These are phyloP conservation scores for Psilocybe mexicana DNA, from an alignment of 1,284 basidiomycete genomes.

Conservation along the genomic window DNA sequence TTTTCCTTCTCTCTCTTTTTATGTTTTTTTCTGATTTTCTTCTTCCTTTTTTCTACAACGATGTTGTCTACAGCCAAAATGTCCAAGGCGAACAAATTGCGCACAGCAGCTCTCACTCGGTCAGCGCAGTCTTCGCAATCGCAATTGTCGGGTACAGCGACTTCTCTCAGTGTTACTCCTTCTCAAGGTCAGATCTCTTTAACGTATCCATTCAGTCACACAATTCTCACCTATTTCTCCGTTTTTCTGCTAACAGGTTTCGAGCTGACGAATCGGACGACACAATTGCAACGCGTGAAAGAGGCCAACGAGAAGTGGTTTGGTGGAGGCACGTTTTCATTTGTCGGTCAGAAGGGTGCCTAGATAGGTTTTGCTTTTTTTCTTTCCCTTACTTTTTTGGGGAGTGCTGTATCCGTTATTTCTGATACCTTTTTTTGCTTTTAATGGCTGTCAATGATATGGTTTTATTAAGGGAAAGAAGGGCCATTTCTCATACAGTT, in stretches of 20 bases:
- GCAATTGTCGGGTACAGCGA: conserved; percentile 83
- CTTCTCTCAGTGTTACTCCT: conserved; percentile 92
- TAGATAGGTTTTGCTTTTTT: conserved; percentile 13
- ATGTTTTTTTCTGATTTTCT: conserved; percentile 6
- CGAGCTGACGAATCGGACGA: conserved; percentile 85
- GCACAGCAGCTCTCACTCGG: conserved; percentile 80
- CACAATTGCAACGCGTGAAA: conserved; percentile 78
- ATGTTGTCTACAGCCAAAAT: conserved; percentile 72
- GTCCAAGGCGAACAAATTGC: conserved; percentile 93
- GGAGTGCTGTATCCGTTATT: not conserved
- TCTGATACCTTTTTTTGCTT: not conserved
- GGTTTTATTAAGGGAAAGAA: no score
- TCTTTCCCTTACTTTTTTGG: no score
- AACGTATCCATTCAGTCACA: conserved; percentile 1
- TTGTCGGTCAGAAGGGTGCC: conserved; percentile 68
- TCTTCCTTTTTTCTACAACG: not conserved
- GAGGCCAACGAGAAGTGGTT: conserved; percentile 96
- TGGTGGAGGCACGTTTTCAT: conserved; percentile 81
- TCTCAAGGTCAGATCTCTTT: conserved; percentile 73
- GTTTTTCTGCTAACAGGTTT: conserved; percentile 54
- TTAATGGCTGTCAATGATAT: not conserved
- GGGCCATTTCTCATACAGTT: no score
- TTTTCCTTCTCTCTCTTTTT: conserved; percentile 12
- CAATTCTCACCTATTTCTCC: conserved; percentile 14
- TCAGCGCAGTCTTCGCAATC: conserved; percentile 63